Evolutionary conservation across 75 land plant species (phyloP), one percentile per base, ranked within the genome.

Genomic region (Cupressus sempervirens): DNA sequence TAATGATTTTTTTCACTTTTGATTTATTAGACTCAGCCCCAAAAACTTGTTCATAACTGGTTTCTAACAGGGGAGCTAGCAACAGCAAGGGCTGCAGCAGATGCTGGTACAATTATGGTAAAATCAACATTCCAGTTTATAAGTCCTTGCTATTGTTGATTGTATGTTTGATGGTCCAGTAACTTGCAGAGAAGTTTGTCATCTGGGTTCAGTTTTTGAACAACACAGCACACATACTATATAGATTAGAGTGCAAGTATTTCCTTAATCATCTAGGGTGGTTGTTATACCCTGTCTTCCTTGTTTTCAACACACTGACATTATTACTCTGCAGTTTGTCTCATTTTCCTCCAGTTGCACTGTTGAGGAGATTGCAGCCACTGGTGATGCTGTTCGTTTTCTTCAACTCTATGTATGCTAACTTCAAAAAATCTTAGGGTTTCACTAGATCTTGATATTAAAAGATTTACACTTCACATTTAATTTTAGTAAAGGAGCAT

Each of bases 51-150:
- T 70, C 54, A 32, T 80, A 15, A 40, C 58, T 67, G 38, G 38
- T 85, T 18, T 50, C 1, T 83, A 43, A 23, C 91, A 97, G 99
- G 99, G n/a, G 99, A 97, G 88, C 50, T 92, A 32, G 98, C 98
- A 43, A 97, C 99, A 83, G 96, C 98, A 30, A 93, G 92, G 87
- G 99, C 98, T 72, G 93, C 97, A 65, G 91, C 94, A 48, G 90
- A 95, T 34, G 91, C 89, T 83, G 87, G 88, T 76, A 96, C 95
- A 30, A 92, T 97, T 67, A 97, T 97, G 99, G 98, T 94, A 85
- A 36, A 50, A 43, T 38, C n/a, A 35, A 38, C 23, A 81, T 38
- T 38, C 43, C 16, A 80, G 10, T 54, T 43, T 40, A 43, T 79
- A 40, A 79, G 7, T 43, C 20, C 32, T n/a, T 41, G 10, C 48